phyloP scores from a whole-genome alignment of 2,329 filamentous ascomycete species.

The Rutstroemia sp. region DNA sequence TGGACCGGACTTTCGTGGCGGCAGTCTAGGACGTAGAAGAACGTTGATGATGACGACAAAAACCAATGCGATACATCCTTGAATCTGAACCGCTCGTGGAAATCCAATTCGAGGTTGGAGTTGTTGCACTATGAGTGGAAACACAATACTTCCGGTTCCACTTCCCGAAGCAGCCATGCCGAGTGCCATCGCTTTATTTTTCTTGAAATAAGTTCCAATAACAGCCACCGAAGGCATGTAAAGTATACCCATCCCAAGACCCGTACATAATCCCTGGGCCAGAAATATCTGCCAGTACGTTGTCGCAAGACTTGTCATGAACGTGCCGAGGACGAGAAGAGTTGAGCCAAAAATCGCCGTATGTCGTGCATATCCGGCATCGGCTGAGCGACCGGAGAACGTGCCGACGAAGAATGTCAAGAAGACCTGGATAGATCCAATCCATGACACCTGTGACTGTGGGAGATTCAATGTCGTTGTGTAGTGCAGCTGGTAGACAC shows the following conservation, averaged over 20 bases:
- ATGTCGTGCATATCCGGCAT: constrained; percentile 31
- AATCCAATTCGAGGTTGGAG: constrained; percentile 35
- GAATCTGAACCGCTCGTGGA: constrained; percentile 34
- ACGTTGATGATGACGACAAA: constrained; percentile 27
- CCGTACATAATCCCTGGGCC: constrained; percentile 34
- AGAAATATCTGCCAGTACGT: constrained; percentile 36
- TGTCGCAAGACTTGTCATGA: constrained; percentile 31
- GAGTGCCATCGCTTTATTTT: constrained; percentile 30
- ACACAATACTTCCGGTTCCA: constrained; percentile 34
- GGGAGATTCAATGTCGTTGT: constrained; percentile 24
- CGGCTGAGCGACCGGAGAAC: constrained; percentile 30
- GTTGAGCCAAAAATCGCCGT: constrained; percentile 12
- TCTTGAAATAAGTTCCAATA: constrained; percentile 33
- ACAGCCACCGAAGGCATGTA: constrained; percentile 33
- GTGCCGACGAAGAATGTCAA: constrained; percentile 32
- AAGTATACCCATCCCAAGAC: constrained; percentile 32
- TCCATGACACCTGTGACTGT: constrained; percentile 35
- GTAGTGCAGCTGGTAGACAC: constrained; percentile 37
- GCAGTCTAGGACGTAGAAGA: constrained; percentile 33
- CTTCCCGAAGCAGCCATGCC: constrained; percentile 29
- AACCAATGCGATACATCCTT: constrained; percentile 37
- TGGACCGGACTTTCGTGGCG: constrained; percentile 31
- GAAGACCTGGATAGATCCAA: constrained; percentile 35
- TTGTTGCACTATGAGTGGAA: constrained; percentile 34
- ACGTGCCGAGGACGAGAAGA: constrained; percentile 28